Conservation (phyloP, 495 filamentous ascomycete species). For the Penicillium antarcticum region DNA sequence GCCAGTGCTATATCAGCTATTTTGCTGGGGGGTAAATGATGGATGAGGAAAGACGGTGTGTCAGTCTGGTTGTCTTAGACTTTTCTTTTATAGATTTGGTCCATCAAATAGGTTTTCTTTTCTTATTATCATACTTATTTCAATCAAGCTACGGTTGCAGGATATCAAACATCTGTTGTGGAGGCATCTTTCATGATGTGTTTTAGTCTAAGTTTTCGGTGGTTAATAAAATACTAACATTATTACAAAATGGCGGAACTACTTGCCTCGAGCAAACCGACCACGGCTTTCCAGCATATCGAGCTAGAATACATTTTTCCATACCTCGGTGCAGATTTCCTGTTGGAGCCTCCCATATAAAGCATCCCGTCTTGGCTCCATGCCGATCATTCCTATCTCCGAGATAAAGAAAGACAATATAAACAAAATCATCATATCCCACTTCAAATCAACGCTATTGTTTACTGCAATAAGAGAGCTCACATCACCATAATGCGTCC, state of each 20-base stretch:
- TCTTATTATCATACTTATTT: too few relatives aligned
- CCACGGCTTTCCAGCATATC: too few relatives aligned
- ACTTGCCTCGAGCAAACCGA: too few relatives aligned
- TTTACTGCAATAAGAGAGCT: not conserved
- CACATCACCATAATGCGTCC: too few relatives aligned
- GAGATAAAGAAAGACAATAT: not conserved
- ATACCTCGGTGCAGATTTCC: not conserved
- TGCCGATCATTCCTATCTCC: not conserved
- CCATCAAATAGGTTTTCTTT: not conserved
- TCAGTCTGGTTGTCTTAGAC: not conserved
- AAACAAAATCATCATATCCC: not conserved
- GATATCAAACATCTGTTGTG: too few relatives aligned
- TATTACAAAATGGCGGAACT: too few relatives aligned
- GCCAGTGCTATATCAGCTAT: too few relatives aligned
- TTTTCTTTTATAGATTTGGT: conserved; percentile 6
- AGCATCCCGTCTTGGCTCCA: not conserved
- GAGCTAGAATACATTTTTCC: too few relatives aligned
- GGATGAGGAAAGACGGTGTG: not conserved
- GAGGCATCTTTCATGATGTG: too few relatives aligned
- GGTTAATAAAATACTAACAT: too few relatives aligned
- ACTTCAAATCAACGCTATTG: not conserved
- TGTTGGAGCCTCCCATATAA: not conserved
- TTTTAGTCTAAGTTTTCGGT: too few relatives aligned
- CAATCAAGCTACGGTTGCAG: too few relatives aligned
- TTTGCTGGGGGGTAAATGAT: not conserved